Evolutionary conservation across 164 flowering plant genomes (phyloP), one percentile per base, ranked within the genome.

Genomic region (Brasenia schreberi): DNA sequence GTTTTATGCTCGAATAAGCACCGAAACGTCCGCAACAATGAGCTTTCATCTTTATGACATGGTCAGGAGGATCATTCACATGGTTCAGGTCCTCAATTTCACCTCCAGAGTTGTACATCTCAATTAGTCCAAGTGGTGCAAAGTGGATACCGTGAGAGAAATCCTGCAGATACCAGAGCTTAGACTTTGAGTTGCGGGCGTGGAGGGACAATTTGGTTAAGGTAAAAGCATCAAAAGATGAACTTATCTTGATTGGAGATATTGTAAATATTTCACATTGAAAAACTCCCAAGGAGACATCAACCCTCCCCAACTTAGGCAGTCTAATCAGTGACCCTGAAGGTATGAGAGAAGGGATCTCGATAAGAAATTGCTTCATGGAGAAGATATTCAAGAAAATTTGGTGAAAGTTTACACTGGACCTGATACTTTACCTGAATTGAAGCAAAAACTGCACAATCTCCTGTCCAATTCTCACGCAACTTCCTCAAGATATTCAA

Each of bases 31-130:
- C 88, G 23, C 80, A 74, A 2, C 92, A 88, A 68, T 78, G 67
- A 14, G 64, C 84, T 69, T 72, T 75, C 6, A 85, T 65, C 17
- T 63, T 76, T 27, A 89, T 49, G 12, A 5, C 61, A 64, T 80
- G 76, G 5, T 67, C 67, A 59, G 77, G 61, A 52, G 61, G 43
- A 45, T 77, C 73, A 59, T 4, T 66, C n/a, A n/a, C 61, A 77
- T 56, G 71, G 56, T 66, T 61, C n/a, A 85, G 56, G 23, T 76
- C 70, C 64, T 83, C 80, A 23, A 83, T 67, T 16, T 87, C 88
- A 67, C 96, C 93, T 44, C 90, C 91, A 12, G 86, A 80, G 77
- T 87, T 86, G 76, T 83, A 86, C 96, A 87, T 89, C 68, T 87
- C 82, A 9, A 86, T 69, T 68, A 87, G 73, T 53, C 93, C 93